Percentiles rank a stretch among this genome's conserved stretches.
Evolutionary conservation across 345 rosid species (phyloP).

Genomic region (Lepidium didymum): DNA sequence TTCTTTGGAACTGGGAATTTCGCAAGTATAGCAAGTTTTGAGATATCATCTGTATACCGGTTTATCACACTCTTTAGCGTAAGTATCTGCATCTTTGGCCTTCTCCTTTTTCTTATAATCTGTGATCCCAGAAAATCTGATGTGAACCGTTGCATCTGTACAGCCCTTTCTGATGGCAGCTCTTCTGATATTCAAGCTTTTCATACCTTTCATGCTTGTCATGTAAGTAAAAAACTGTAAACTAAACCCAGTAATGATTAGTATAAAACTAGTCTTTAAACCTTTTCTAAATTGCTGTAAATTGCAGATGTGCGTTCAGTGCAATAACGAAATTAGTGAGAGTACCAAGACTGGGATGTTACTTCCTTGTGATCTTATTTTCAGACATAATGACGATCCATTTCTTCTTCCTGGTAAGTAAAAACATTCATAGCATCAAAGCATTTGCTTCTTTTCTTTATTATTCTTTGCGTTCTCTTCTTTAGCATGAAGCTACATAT

Average conservation of each 20-base stretch:
- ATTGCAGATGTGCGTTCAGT: constrained; percentile 85
- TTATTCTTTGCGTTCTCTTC: neutral
- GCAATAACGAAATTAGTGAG: constrained; percentile 70
- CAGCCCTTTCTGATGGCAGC: constrained; percentile 99
- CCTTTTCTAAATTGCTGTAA: neutral
- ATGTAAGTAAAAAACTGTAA: constrained; percentile 54
- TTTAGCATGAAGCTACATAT: neutral
- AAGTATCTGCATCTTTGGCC: constrained; percentile 32
- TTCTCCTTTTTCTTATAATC: neutral
- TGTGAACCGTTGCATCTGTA: constrained; percentile 13
- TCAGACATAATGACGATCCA: constrained; percentile 95
- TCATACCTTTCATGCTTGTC: constrained; percentile 94
- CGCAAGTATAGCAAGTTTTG: constrained; percentile 98
- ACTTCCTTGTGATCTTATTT: constrained; percentile 84
- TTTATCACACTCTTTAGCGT: constrained; percentile 94
- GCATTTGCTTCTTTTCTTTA: neutral
- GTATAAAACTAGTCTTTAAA: neutral
- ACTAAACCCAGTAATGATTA: neutral
- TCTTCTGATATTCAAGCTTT: constrained; percentile 85
- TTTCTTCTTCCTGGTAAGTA: constrained; percentile 92
- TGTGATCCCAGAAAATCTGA: neutral
- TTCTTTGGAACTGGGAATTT: constrained; percentile 98
- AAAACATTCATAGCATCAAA: neutral
- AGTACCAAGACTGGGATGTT: constrained; percentile 84
- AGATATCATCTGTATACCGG: constrained; percentile 92